Percentiles rank a stretch among this genome's conserved stretches.
phyloP scores from a whole-genome alignment of 78 protist species.

The Polysphondylium violaceum region DNA sequence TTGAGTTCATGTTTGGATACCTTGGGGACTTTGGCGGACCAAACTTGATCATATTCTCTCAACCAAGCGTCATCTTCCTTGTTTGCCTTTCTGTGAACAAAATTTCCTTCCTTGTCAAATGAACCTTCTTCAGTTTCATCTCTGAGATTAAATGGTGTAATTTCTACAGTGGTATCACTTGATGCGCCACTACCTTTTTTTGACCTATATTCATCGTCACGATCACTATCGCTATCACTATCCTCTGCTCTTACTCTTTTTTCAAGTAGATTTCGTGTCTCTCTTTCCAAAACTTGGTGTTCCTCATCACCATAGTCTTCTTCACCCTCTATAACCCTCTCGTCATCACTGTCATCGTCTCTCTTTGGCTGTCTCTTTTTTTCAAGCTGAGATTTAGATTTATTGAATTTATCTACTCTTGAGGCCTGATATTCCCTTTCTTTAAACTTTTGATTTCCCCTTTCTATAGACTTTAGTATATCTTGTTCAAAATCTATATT shows the following conservation, averaged over 20 bases:
- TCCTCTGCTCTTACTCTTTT: neutral
- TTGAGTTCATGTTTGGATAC: constrained; percentile 12
- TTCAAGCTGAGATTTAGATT: neutral
- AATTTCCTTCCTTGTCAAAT: constrained; percentile 48
- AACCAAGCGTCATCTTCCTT: constrained; percentile 64
- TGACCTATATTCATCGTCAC: constrained; percentile 10
- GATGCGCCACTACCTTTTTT: neutral
- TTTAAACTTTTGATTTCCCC: constrained; percentile 16
- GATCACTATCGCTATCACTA: neutral
- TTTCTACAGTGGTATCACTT: neutral
- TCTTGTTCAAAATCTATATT: constrained; percentile 1
- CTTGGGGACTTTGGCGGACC: constrained; percentile 39
- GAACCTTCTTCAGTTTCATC: constrained; percentile 10
- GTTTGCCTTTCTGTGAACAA: neutral
- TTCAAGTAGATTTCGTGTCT: neutral
- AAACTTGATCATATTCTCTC: constrained; percentile 45
- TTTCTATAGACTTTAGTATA: constrained; percentile 4
- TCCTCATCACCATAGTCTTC: neutral
- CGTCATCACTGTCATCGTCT: neutral
- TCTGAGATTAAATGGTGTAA: constrained; percentile 44
- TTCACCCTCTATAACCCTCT: constrained; percentile 55
- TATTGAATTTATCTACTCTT: constrained; percentile 1
- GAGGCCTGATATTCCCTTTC: too few relatives aligned
- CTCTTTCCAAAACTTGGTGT: neutral
- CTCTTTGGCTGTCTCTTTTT: neutral